Percentiles rank a stretch among this genome's conserved stretches.
Conservation (phyloP, 129 eudicot genomes). For the Artemisia tridentata region DNA sequence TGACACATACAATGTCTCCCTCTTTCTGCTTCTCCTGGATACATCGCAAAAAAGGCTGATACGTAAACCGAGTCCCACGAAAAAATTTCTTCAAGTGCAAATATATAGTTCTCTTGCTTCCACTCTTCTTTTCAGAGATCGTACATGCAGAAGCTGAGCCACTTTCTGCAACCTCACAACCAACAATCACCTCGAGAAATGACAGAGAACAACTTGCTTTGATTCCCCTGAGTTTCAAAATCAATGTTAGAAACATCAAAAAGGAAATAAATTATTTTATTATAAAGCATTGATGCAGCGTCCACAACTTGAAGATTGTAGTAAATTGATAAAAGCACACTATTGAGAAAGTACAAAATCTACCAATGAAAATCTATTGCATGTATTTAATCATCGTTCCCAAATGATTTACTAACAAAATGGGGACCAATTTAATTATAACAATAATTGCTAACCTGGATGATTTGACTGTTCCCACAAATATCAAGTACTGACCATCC, state of each 20-base stretch:
- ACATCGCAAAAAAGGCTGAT: constrained; percentile 54
- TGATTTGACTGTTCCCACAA: constrained; percentile 81
- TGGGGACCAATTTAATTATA: background rate
- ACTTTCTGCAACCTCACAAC: constrained; percentile 63
- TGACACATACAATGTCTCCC: constrained; percentile 85
- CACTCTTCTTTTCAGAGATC: constrained; percentile 33
- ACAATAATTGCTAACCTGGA: constrained; percentile 50
- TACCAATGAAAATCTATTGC: constrained; percentile 14
- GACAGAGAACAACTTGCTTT: constrained; percentile 66
- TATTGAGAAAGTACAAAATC: background rate
- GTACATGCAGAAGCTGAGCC: constrained; percentile 45
- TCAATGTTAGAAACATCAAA: constrained; percentile 16
- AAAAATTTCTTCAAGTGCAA: constrained; percentile 87
- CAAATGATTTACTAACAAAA: constrained; percentile 12
- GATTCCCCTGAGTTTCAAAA: constrained; percentile 64
- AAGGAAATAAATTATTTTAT: background rate
- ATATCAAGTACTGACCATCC: constrained; percentile 86
- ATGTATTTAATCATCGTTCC: background rate
- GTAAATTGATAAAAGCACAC: constrained; percentile 11
- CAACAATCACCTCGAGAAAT: constrained; percentile 83
- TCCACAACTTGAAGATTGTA: constrained; percentile 21
- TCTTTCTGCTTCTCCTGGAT: constrained; percentile 67
- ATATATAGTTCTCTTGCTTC: constrained; percentile 56
- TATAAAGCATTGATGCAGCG: constrained; percentile 15
- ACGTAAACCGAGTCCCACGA: constrained; percentile 84